Percentiles rank a stretch among this genome's conserved stretches.
Evolutionary conservation across 331 rosid genomes (phyloP).

Genomic region (Malus hybrid): DNA sequence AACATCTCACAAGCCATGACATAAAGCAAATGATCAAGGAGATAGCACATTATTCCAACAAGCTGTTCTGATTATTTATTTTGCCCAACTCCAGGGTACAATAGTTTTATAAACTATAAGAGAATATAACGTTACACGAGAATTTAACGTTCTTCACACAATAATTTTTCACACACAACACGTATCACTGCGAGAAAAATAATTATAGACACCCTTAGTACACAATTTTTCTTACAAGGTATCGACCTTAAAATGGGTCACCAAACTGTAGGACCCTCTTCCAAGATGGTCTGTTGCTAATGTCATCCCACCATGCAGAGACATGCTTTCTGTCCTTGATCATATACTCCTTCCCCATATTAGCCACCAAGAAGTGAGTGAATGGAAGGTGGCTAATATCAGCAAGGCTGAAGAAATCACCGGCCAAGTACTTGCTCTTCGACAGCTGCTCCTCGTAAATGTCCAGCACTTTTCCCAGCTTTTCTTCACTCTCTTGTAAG

Average conservation of each 20-base stretch:
- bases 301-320: conserved; percentile 13
- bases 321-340: conserved; percentile 4
- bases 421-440: conserved; percentile 47
- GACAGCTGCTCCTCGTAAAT: conserved; percentile 46
- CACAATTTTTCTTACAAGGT: not conserved
- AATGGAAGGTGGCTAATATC: conserved; percentile 44
- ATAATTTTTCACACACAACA: not conserved
- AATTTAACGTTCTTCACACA: not conserved
- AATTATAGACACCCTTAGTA: not conserved
- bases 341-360: not conserved
- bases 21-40: too few relatives aligned
- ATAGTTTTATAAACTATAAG: too few relatives aligned
- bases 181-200: too few relatives aligned
- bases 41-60: not conserved
- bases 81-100: not conserved
- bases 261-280: conserved; percentile 3
- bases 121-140: too few relatives aligned
- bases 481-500: too few relatives aligned
- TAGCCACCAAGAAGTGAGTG: not conserved
- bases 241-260: not conserved
- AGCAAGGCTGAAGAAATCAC: conserved; percentile 52
- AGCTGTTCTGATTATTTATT: not conserved
- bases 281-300: conserved; percentile 14
- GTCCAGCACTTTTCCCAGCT: conserved; percentile 17
- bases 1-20: too few relatives aligned